Evolutionary conservation across 2,329 filamentous ascomycete genomes (phyloP).

Genomic region (Botrytis tulipae): DNA sequence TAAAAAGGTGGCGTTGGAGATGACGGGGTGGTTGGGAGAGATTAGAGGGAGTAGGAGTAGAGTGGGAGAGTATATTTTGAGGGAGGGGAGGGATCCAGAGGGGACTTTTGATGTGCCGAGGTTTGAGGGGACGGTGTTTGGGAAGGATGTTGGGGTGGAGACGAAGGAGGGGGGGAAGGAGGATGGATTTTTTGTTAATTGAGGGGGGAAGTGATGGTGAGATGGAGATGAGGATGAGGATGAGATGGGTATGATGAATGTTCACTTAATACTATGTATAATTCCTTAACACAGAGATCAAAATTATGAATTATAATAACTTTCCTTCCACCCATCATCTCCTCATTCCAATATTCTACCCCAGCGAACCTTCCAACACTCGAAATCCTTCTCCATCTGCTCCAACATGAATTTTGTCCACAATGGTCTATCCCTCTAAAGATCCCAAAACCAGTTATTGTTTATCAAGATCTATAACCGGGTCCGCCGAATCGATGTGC

Average conservation of each 20-base stretch:
- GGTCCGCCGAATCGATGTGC: too few relatives aligned
- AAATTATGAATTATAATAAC: neutral
- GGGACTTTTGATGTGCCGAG: constrained; percentile 51
- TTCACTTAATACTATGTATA: neutral
- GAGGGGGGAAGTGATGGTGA: neutral
- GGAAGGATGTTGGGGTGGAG: constrained; percentile 7
- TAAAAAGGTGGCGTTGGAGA: constrained; percentile 45
- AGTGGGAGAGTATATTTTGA: constrained; percentile 51
- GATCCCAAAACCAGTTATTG: too few relatives aligned
- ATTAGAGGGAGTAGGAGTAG: constrained; percentile 50
- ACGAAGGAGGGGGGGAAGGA: constrained; percentile 26
- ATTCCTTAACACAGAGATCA: neutral
- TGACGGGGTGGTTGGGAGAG: constrained; percentile 49
- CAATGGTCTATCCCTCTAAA: too few relatives aligned
- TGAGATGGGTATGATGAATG: neutral
- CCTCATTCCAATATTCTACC: too few relatives aligned
- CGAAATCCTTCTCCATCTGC: too few relatives aligned
- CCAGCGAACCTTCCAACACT: too few relatives aligned
- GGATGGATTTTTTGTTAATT: constrained; percentile 38
- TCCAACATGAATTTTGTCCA: too few relatives aligned
- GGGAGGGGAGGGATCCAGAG: constrained; percentile 52
- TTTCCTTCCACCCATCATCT: neutral
- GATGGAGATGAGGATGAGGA: too few relatives aligned
- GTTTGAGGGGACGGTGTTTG: constrained; percentile 41
- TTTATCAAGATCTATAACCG: too few relatives aligned